These are phyloP conservation scores for Lecanicillium sp. DNA, from an alignment of 2,329 filamentous ascomycete genomes.

Conservation along the genomic window DNA sequence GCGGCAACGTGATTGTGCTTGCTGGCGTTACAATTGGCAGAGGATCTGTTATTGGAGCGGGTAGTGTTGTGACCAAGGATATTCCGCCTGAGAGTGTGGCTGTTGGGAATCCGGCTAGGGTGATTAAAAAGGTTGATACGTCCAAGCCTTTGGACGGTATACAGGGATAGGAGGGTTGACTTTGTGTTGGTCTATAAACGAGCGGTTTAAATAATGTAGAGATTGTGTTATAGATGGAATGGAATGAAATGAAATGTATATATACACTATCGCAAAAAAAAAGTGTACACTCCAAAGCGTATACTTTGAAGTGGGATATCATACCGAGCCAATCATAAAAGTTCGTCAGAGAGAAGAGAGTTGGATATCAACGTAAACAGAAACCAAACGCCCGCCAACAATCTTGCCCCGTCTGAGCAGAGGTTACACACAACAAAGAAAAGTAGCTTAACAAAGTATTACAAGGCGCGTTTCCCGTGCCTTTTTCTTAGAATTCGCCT, in stretches of 20 bases:
- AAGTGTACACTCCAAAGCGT: slow-evolving; percentile 4
- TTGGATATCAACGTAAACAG: not conserved
- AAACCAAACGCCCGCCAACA: slow-evolving; percentile 6
- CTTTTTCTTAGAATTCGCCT: slow-evolving; percentile 42
- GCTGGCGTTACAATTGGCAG: slow-evolving; percentile 72
- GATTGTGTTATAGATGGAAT: not conserved
- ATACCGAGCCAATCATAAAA: slow-evolving; percentile 15
- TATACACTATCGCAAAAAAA: slow-evolving; percentile 12
- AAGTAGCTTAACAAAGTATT: not conserved
- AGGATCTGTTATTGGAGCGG: slow-evolving; percentile 68
- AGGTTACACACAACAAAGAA: not conserved
- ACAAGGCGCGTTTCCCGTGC: not conserved
- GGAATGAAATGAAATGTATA: slow-evolving; percentile 2
- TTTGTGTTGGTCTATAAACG: not conserved
- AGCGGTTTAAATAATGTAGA: not conserved
- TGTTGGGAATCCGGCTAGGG: slow-evolving; percentile 57
- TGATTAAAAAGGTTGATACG: slow-evolving; percentile 36
- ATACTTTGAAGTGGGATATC: slow-evolving; percentile 29
- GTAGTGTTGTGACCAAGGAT: slow-evolving; percentile 74
- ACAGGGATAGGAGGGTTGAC: not conserved
- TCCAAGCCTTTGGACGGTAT: slow-evolving; percentile 2
- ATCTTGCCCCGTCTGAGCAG: not conserved
- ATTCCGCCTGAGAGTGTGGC: slow-evolving; percentile 52
- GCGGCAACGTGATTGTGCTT: slow-evolving; percentile 61
- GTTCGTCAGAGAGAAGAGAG: slow-evolving; percentile 10